These are phyloP conservation scores for Hygrophorus russula DNA, from an alignment of 768 basidiomycete genomes.

Conservation along the genomic window DNA sequence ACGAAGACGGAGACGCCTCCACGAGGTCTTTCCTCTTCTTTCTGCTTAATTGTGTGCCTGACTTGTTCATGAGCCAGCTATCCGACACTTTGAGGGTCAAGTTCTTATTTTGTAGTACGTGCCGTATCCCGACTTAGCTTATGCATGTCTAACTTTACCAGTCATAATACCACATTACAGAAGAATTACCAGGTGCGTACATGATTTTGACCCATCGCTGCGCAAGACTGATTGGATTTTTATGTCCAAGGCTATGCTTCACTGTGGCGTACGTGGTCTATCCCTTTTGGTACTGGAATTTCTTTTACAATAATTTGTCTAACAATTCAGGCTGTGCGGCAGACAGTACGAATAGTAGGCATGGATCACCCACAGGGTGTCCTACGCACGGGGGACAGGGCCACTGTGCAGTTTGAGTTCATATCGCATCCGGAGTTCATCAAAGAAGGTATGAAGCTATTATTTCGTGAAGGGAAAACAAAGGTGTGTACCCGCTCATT, in stretches of 20 bases:
- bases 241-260: constrained; percentile 69
- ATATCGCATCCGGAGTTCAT: constrained; percentile 87
- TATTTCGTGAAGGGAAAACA: constrained; percentile 94
- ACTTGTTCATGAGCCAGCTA: constrained; percentile 31
- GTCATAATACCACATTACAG: constrained; percentile 89
- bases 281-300: background rate
- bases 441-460: constrained; percentile 85
- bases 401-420: constrained; percentile 91
- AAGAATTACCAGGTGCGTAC: constrained; percentile 75
- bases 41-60: constrained; percentile 3
- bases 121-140: background rate
- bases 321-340: constrained; percentile 61
- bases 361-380: constrained; percentile 88
- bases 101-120: constrained; percentile 86
- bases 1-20: constrained; percentile 71
- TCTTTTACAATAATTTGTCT: constrained; percentile 2
- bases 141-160: constrained; percentile 16
- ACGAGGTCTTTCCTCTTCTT: constrained; percentile 35
- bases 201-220: background rate
- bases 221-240: background rate
- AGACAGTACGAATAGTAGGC: constrained; percentile 83
- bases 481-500: constrained; percentile 41
- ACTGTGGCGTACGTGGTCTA: constrained; percentile 71
- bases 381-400: constrained; percentile 89
- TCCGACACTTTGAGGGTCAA: constrained; percentile 84